These are phyloP conservation scores for Escallonia herrerae DNA, from an alignment of 129 eudicot genomes.

Conservation along the genomic window DNA sequence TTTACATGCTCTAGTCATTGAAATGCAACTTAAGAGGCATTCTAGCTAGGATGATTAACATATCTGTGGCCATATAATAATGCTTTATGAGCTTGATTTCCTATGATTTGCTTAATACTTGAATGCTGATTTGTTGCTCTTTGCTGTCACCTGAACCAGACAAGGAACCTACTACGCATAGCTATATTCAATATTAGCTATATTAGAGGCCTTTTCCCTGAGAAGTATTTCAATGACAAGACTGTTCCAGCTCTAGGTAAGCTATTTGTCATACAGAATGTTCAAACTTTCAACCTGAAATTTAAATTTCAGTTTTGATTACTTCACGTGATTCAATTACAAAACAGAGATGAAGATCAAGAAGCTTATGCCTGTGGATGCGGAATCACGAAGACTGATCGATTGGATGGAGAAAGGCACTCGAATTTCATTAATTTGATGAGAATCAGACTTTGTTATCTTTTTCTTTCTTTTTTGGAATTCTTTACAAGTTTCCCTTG, in stretches of 20 bases:
- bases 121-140: conserved; percentile 12
- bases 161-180: conserved; percentile 95
- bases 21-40: not conserved
- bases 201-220: conserved; percentile 97
- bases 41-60: not conserved
- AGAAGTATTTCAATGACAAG: conserved; percentile 89
- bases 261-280: not conserved
- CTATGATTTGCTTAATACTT: conserved; percentile 6
- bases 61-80: not conserved
- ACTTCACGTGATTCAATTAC: conserved; percentile 9
- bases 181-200: conserved; percentile 96
- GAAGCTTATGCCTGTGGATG: conserved; percentile 98
- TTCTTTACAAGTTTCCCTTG: not conserved
- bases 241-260: conserved; percentile 90
- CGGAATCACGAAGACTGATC: conserved; percentile 89
- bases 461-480: conserved; percentile 1
- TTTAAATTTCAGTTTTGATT: conserved; percentile 7
- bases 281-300: conserved; percentile 4
- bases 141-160: conserved; percentile 37
- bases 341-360: conserved; percentile 93
- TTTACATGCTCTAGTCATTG: too few relatives aligned
- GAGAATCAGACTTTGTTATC: conserved; percentile 4
- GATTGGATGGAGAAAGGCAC: conserved; percentile 99
- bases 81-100: not conserved
- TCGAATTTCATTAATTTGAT: conserved; percentile 3